These are phyloP conservation scores for Candida maris DNA, from an alignment of 805 yeast genomes.

Conservation along the genomic window DNA sequence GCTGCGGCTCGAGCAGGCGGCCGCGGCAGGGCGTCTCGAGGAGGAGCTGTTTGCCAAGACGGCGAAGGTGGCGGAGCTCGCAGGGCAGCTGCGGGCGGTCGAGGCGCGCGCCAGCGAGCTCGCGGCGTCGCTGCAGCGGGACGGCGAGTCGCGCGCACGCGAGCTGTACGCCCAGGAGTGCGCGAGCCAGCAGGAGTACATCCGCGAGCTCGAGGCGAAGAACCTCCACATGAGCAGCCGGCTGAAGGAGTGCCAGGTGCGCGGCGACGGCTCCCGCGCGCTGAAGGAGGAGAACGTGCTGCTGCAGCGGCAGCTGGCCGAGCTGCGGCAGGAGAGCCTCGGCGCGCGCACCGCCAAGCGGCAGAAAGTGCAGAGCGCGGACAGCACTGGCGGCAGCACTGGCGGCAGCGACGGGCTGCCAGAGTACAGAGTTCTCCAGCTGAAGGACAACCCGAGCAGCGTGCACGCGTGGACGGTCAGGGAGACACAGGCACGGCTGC, in stretches of 20 bases:
- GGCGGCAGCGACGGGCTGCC: no score
- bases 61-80: slow-evolving; percentile 23
- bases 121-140: slow-evolving; percentile 2
- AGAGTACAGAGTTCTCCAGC: slow-evolving; percentile 51
- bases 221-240: slow-evolving; percentile 51
- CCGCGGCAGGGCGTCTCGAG: slow-evolving; percentile 1
- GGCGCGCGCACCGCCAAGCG: no score
- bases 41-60: slow-evolving; percentile 2
- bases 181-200: slow-evolving; percentile 39
- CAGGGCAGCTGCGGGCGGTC: slow-evolving; percentile 10
- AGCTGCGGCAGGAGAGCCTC: no score
- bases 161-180: slow-evolving; percentile 31
- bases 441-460: slow-evolving; percentile 61
- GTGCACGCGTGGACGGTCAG: slow-evolving; percentile 60
- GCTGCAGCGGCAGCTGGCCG: slow-evolving; percentile 36
- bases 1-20: slow-evolving; percentile 4
- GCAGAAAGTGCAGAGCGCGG: slow-evolving; percentile 27
- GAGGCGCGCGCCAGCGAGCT: slow-evolving; percentile 13
- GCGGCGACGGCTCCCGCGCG: slow-evolving; percentile 45
- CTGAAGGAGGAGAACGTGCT: slow-evolving; percentile 52
- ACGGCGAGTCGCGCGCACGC: slow-evolving; percentile 29
- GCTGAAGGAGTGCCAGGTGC: slow-evolving; percentile 45
- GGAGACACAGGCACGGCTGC: slow-evolving; percentile 46
- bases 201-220: slow-evolving; percentile 47
- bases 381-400: no score